Conservation (phyloP, 2,329 filamentous ascomycete species). For the Metarhizium guizhouense region DNA sequence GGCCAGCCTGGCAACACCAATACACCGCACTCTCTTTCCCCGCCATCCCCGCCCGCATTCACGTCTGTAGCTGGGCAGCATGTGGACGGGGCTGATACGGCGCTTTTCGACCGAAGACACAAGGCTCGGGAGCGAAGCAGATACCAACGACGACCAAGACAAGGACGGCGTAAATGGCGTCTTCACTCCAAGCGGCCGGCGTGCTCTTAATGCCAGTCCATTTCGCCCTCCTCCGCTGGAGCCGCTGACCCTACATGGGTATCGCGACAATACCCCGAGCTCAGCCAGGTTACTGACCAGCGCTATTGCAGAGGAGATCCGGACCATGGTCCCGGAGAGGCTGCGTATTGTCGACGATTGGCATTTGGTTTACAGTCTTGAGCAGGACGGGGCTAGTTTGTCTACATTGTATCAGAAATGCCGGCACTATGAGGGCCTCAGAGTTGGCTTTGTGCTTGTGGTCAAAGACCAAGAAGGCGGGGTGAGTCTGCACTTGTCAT, state of each 20-base stretch:
- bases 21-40: neutral
- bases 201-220: conserved; percentile 47
- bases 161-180: conserved; percentile 47
- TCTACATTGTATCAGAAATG: conserved; percentile 78
- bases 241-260: conserved; percentile 63
- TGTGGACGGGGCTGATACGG: conserved; percentile 56
- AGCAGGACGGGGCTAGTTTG: conserved; percentile 83
- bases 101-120: conserved; percentile 49
- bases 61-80: conserved; percentile 21
- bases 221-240: conserved; percentile 86
- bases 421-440: conserved; percentile 53
- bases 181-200: conserved; percentile 44
- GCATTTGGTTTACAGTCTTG: conserved; percentile 79
- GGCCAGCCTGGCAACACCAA: neutral
- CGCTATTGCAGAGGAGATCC: conserved; percentile 83
- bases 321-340: conserved; percentile 77
- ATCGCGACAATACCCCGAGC: conserved; percentile 47
- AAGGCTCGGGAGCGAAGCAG: conserved; percentile 19
- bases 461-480: conserved; percentile 69
- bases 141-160: conserved; percentile 10
- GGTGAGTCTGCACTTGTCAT: conserved; percentile 38
- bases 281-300: conserved; percentile 59
- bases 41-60: neutral
- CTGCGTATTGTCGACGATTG: conserved; percentile 83
- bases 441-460: conserved; percentile 85